phyloP scores from a whole-genome alignment of 768 basidiomycete genomes.

The Suillus subaureus region DNA sequence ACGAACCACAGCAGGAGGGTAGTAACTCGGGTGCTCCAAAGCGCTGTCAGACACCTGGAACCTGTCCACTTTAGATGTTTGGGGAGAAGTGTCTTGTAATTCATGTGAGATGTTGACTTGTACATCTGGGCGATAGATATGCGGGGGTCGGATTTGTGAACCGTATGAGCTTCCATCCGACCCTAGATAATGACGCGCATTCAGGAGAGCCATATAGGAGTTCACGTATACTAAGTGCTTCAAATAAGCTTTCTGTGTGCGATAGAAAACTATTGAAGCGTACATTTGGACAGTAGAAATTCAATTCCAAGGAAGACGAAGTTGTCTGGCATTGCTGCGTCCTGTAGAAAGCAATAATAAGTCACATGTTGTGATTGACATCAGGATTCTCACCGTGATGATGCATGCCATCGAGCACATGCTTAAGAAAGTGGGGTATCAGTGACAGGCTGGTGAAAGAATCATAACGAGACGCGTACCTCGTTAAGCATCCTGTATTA shows the following conservation, averaged over 20 bases:
- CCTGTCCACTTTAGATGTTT: neutral
- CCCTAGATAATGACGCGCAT: neutral
- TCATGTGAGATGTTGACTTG: slow-evolving; percentile 2
- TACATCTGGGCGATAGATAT: neutral
- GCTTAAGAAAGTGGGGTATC: neutral
- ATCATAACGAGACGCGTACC: neutral
- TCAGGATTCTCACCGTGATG: neutral
- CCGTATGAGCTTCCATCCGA: neutral
- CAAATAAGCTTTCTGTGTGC: neutral
- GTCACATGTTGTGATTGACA: neutral
- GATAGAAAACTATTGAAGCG: slow-evolving; percentile 17
- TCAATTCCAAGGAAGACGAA: slow-evolving; percentile 59
- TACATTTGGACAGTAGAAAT: slow-evolving; percentile 54
- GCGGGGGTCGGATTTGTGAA: neutral
- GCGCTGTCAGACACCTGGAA: neutral
- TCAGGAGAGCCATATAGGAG: slow-evolving; percentile 49
- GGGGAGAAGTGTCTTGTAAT: slow-evolving; percentile 15
- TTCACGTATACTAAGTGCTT: slow-evolving; percentile 51
- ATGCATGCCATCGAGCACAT: neutral
- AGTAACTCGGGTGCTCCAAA: neutral
- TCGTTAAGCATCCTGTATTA: neutral
- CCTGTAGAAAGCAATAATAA: slow-evolving; percentile 22
- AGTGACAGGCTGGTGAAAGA: neutral
- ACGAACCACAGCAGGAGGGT: neutral
- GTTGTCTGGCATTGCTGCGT: slow-evolving; percentile 54